phyloP scores from a whole-genome alignment of 768 basidiomycete species.

The Kwoniella mangroviensis region DNA sequence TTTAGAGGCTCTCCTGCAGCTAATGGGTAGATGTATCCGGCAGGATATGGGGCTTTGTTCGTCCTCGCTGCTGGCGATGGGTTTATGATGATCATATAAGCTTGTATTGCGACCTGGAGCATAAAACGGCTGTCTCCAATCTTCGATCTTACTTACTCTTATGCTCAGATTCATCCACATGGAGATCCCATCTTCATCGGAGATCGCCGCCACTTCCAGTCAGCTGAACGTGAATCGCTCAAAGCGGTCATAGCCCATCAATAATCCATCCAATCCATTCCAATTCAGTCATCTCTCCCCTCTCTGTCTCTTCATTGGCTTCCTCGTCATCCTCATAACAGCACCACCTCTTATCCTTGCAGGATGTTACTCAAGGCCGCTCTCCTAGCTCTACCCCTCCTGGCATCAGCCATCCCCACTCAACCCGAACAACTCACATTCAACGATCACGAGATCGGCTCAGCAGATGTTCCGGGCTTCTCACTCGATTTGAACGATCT shows the following conservation, averaged over 20 bases:
- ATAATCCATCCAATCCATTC: not conserved
- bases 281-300: not conserved
- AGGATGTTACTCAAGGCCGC: slow-evolving; percentile 42
- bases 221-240: not conserved
- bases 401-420: slow-evolving; percentile 39
- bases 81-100: not conserved
- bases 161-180: too few relatives aligned
- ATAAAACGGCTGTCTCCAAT: too few relatives aligned
- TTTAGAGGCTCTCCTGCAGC: not conserved
- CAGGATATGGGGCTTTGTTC: not conserved
- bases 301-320: slow-evolving; percentile 7
- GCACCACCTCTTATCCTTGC: not conserved
- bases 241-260: slow-evolving; percentile 14
- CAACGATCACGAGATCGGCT: slow-evolving; percentile 7
- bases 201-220: not conserved
- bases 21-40: too few relatives aligned
- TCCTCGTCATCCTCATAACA: not conserved
- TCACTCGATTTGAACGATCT: slow-evolving; percentile 72
- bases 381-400: slow-evolving; percentile 37
- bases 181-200: not conserved
- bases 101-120: not conserved
- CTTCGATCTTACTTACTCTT: too few relatives aligned
- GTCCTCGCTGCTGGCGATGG: not conserved
- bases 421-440: slow-evolving; percentile 30
- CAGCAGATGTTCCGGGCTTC: slow-evolving; percentile 64